These are phyloP conservation scores for Epichloe amarillans DNA, from an alignment of 2,329 filamentous ascomycete genomes.

Conservation along the genomic window DNA sequence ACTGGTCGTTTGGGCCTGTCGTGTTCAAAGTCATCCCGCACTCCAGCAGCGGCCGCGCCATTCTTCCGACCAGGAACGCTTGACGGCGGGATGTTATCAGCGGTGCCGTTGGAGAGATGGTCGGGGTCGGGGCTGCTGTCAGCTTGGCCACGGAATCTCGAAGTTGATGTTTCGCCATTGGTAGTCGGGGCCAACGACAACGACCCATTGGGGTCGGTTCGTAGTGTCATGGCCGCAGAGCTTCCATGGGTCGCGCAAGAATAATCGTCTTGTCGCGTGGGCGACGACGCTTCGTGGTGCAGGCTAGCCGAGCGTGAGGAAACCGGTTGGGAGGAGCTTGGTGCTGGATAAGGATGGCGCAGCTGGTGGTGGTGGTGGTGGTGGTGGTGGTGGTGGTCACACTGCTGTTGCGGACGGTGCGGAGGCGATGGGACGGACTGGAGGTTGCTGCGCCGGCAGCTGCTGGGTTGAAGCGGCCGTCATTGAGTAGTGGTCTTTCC, in stretches of 20 bases:
- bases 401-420: conserved; percentile 5
- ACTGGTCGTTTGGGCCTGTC: conserved; percentile 24
- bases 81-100: conserved; percentile 27
- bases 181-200: conserved; percentile 14
- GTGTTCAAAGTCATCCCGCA: conserved; percentile 20
- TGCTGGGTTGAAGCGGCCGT: neutral
- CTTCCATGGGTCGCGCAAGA: conserved; percentile 11
- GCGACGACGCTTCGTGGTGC: conserved; percentile 11
- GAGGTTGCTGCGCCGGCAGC: neutral
- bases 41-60: conserved; percentile 13
- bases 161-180: conserved; percentile 18
- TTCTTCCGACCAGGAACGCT: conserved; percentile 33
- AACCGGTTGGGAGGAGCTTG: conserved; percentile 14
- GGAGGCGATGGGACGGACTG: neutral
- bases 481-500: neutral
- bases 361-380: neutral
- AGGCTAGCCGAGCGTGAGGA: conserved; percentile 6
- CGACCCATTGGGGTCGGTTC: conserved; percentile 20
- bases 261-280: conserved; percentile 12
- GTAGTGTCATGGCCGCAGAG: conserved; percentile 19
- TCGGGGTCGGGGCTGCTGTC: conserved; percentile 19
- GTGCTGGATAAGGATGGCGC: conserved; percentile 5
- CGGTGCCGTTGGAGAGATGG: conserved; percentile 12
- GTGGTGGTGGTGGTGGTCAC: neutral
- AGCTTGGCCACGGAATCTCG: conserved; percentile 14